A percentile compares a stretch with the other conserved stretches of the same genome.
Evolutionary conservation across 371 early-diverging fungal genomes (phyloP).

Genomic region (Phascolomyces articulosus): DNA sequence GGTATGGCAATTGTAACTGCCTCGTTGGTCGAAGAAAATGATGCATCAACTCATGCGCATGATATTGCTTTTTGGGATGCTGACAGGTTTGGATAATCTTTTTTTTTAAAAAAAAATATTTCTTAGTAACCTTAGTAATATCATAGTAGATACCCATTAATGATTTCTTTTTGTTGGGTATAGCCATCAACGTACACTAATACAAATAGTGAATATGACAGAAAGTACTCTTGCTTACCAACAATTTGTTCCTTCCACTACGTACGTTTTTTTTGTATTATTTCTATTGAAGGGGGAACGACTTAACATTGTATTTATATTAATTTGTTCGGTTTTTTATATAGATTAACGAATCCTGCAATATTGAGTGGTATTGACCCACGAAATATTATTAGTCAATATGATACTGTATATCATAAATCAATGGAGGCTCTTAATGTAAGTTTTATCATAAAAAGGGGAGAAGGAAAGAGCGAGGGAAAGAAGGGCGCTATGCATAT

Average conservation of each 20-base stretch:
- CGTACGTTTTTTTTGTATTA: slow-evolving; percentile 1
- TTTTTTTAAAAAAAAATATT: no score
- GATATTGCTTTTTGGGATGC: slow-evolving; percentile 18
- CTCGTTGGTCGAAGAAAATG: slow-evolving; percentile 9
- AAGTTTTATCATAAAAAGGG: background rate
- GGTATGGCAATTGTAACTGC: slow-evolving; percentile 21
- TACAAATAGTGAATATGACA: slow-evolving; percentile 20
- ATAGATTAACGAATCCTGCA: background rate
- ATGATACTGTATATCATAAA: slow-evolving; percentile 18
- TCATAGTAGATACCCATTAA: no score
- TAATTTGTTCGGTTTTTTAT: no score
- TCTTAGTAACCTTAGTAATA: no score
- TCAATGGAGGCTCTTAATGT: slow-evolving; percentile 19
- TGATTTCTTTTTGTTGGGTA: no score
- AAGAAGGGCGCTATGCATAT: background rate
- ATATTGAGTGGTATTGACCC: background rate
- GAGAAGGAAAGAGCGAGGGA: no score
- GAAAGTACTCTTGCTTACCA: slow-evolving; percentile 22
- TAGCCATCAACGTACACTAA: slow-evolving; percentile 8
- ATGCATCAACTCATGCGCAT: slow-evolving; percentile 17
- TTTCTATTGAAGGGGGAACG: background rate
- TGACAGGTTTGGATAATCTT: background rate
- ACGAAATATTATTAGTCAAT: slow-evolving; percentile 13
- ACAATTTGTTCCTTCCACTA: slow-evolving; percentile 19
- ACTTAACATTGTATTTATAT: background rate